Percentiles rank a stretch among this genome's conserved stretches.
Conservation (phyloP, 768 basidiomycete genomes). For the Pleurotus tuber-regium region DNA sequence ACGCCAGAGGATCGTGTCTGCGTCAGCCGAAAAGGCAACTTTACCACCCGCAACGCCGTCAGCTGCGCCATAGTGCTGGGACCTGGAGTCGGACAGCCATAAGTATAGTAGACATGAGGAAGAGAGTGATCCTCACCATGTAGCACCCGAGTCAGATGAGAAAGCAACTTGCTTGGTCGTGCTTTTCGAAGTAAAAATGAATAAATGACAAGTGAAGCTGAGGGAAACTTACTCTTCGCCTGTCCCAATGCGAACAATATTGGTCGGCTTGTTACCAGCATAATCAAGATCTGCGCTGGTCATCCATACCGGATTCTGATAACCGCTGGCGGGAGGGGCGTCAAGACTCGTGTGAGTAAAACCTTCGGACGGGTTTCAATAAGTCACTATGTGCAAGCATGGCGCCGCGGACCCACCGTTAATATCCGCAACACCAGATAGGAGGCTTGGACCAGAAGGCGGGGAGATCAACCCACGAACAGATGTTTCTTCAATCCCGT, state of each 20-base stretch:
- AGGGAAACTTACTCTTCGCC: slow-evolving; percentile 34
- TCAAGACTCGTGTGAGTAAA: slow-evolving; percentile 46
- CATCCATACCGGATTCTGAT: slow-evolving; percentile 46
- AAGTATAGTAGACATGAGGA: neutral
- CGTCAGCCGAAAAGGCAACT: slow-evolving; percentile 42
- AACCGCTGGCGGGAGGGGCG: slow-evolving; percentile 35
- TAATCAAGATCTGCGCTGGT: slow-evolving; percentile 50
- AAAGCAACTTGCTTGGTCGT: slow-evolving; percentile 54
- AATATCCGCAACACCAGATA: slow-evolving; percentile 56
- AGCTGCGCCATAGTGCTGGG: slow-evolving; percentile 53
- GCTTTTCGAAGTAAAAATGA: slow-evolving; percentile 22
- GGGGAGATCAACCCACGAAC: slow-evolving; percentile 59
- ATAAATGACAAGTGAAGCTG: neutral
- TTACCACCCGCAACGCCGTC: slow-evolving; percentile 38
- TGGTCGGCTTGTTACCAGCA: slow-evolving; percentile 48
- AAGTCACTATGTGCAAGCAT: neutral
- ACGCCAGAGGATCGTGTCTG: slow-evolving; percentile 57
- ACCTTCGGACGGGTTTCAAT: slow-evolving; percentile 26
- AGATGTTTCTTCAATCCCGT: slow-evolving; percentile 65
- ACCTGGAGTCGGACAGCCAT: slow-evolving; percentile 23
- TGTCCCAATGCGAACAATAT: slow-evolving; percentile 52
- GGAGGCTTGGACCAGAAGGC: slow-evolving; percentile 52
- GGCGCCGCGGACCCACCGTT: slow-evolving; percentile 33
- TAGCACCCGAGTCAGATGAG: slow-evolving; percentile 49
- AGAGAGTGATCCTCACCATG: slow-evolving; percentile 36